These are phyloP conservation scores for Cairneyella variabilis DNA, from an alignment of 495 filamentous ascomycete species.

Conservation along the genomic window DNA sequence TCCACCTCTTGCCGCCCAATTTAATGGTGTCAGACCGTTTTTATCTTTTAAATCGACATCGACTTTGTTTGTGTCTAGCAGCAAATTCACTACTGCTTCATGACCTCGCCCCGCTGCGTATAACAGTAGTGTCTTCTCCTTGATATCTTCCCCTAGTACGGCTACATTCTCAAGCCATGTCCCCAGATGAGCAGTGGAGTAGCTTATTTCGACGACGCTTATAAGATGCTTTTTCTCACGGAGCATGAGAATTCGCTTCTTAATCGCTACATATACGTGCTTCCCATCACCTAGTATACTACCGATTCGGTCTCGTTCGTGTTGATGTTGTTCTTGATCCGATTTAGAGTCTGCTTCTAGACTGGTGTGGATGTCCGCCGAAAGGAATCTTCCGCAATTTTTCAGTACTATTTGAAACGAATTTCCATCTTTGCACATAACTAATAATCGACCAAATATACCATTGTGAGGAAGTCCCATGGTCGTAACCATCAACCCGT, in stretches of 20 bases:
- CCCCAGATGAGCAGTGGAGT: background rate
- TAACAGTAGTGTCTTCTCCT: constrained; percentile 25
- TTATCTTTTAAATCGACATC: constrained; percentile 1
- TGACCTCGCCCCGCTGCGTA: constrained; percentile 20
- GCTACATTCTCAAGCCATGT: constrained; percentile 7
- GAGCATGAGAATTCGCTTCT: constrained; percentile 12
- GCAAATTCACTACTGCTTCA: background rate
- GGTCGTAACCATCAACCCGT: constrained; percentile 1
- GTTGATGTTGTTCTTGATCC: constrained; percentile 3
- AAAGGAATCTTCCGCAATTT: constrained; percentile 3
- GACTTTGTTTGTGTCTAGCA: background rate
- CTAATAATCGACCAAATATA: constrained; percentile 3
- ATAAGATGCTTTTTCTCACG: background rate
- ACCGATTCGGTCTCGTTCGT: constrained; percentile 5
- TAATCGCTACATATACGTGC: constrained; percentile 8
- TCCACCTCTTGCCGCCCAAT: no score
- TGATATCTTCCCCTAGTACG: constrained; percentile 1
- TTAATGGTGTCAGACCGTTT: background rate
- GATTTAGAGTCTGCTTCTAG: background rate
- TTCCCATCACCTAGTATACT: background rate
- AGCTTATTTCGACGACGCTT: constrained; percentile 10
- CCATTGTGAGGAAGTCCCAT: background rate
- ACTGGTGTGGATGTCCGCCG: background rate
- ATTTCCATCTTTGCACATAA: constrained; percentile 9
- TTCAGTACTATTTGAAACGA: constrained; percentile 3